A percentile compares a stretch with the other conserved stretches of the same genome.
Evolutionary conservation across 371 early-diverging fungal species (phyloP).

Genomic region (Syncephalastrum racemosum): DNA sequence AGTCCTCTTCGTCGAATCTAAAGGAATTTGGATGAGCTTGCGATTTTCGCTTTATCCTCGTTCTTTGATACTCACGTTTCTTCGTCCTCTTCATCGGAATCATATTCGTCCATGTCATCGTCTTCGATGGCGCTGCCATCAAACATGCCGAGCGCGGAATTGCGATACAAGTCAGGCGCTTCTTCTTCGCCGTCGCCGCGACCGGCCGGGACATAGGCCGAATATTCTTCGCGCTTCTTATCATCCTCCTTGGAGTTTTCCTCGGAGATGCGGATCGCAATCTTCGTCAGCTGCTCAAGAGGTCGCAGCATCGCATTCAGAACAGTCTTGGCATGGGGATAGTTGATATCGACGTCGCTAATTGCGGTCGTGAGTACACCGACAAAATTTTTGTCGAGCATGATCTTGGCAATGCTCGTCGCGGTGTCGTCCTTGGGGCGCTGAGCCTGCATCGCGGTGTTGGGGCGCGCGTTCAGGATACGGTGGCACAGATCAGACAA

Average conservation of each 20-base stretch:
- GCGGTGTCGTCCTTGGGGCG: slow-evolving; percentile 56
- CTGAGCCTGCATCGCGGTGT: slow-evolving; percentile 28
- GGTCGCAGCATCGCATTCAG: slow-evolving; percentile 81
- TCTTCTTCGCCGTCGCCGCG: slow-evolving; percentile 44
- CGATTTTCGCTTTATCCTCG: background rate
- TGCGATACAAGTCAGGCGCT: slow-evolving; percentile 81
- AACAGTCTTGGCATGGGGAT: slow-evolving; percentile 78
- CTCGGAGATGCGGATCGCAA: slow-evolving; percentile 82
- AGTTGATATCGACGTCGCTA: slow-evolving; percentile 86
- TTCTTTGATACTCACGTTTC: slow-evolving; percentile 46
- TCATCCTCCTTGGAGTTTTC: slow-evolving; percentile 37
- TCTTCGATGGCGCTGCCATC: slow-evolving; percentile 66
- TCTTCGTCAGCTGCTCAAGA: slow-evolving; percentile 82
- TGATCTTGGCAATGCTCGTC: slow-evolving; percentile 70
- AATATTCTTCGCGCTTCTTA: slow-evolving; percentile 31
- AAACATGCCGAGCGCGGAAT: slow-evolving; percentile 91
- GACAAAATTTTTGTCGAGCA: slow-evolving; percentile 91
- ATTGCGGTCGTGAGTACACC: slow-evolving; percentile 75
- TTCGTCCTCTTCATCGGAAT: slow-evolving; percentile 58
- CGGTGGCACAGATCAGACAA: slow-evolving; percentile 74
- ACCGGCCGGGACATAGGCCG: slow-evolving; percentile 28
- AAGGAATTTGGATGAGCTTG: slow-evolving; percentile 5
- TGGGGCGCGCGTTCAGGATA: slow-evolving; percentile 60
- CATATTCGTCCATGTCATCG: slow-evolving; percentile 65
- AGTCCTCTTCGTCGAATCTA: slow-evolving; percentile 62